Evolutionary conservation across 2,329 filamentous ascomycete genomes (phyloP), one percentile per base, ranked within the genome.

Genomic region (Boeremia exigua): DNA sequence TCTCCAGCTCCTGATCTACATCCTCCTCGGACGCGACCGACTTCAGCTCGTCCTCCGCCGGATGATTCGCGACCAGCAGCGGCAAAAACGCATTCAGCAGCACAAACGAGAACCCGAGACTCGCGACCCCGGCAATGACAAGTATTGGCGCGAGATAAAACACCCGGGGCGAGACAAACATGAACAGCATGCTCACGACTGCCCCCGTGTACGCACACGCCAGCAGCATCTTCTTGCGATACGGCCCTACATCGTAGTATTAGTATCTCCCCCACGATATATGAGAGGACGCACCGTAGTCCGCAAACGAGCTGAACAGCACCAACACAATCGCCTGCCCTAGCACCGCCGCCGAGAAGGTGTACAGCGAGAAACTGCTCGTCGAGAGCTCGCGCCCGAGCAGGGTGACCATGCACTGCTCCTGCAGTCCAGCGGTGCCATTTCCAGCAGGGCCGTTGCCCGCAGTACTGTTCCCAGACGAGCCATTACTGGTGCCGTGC

Each of bases 311-410:
- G 69, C 91, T 96, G 78, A 97, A 96, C 65, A 91, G 95, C 60
- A 97, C 89, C 40, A 98, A 89, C 6, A 96, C 81, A n/a, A 96
- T 74, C 0, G 92, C 90, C 72, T 97, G 93, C 9, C 96, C 76
- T 19, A 96, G 76, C 0, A 97, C 93, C 67, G 92, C 96, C 65
- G 93, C 79, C 42, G 91, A 95, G 74, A 96, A 96, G 0, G 92
- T 96, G 75, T 97, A 97, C 89, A 97, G 92, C 65, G 91, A 92
- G 74, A 96, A 96, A 74, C 91, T 96, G 25, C 92, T 90, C 1
- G 92, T 96, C 72, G 96, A 96, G 75, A 97, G 87, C 60, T 93
- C 86, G 55, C 87, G 78, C 1, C 92, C 92, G 32, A 96, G 77
- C 7, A 96, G 81, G 56, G 86, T 86, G 43, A 97, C 84, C 60